Percentiles rank a stretch among this genome's conserved stretches.
Evolutionary conservation across 2,329 filamentous ascomycete species (phyloP).

Genomic region (Curvularia hawaiiensis): DNA sequence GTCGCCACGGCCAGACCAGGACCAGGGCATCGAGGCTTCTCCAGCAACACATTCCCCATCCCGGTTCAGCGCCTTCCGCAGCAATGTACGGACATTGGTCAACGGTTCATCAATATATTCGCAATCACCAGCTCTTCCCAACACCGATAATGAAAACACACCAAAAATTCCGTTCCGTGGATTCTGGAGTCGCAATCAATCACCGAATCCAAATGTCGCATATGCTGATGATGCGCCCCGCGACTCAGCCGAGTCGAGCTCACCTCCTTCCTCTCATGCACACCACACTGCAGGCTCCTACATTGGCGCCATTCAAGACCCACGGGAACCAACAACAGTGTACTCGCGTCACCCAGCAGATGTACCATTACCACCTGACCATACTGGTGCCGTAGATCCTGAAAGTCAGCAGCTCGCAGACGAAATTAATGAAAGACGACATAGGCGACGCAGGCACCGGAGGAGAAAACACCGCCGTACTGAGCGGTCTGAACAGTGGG

Average conservation of each 20-base stretch:
- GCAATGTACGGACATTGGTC: slow-evolving; percentile 36
- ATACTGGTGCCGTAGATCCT: slow-evolving; percentile 53
- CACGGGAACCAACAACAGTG: slow-evolving; percentile 26
- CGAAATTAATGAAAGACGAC: slow-evolving; percentile 49
- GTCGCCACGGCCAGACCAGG: slow-evolving; percentile 41
- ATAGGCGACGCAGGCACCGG: slow-evolving; percentile 40
- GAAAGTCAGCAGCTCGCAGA: slow-evolving; percentile 57
- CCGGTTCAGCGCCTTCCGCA: slow-evolving; percentile 27
- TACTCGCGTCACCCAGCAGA: slow-evolving; percentile 43
- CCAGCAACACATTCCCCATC: slow-evolving; percentile 26
- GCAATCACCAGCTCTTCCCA: slow-evolving; percentile 33
- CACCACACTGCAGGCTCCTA: slow-evolving; percentile 47
- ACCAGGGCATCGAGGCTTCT: slow-evolving; percentile 33
- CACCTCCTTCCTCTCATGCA: slow-evolving; percentile 30
- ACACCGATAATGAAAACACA: slow-evolving; percentile 29
- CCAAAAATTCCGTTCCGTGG: slow-evolving; percentile 43
- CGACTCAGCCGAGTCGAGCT: slow-evolving; percentile 34
- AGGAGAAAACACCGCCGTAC: slow-evolving; percentile 35
- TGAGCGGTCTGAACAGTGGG: slow-evolving; percentile 32
- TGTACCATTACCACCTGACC: slow-evolving; percentile 27
- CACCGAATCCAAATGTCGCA: slow-evolving; percentile 29
- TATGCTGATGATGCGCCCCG: slow-evolving; percentile 27
- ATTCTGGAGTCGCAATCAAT: slow-evolving; percentile 38
- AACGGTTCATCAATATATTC: slow-evolving; percentile 48
- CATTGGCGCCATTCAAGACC: slow-evolving; percentile 35